Evolutionary conservation across 1,284 basidiomycete genomes (phyloP).

Genomic region (Melanopsichium pennsylvanicum): DNA sequence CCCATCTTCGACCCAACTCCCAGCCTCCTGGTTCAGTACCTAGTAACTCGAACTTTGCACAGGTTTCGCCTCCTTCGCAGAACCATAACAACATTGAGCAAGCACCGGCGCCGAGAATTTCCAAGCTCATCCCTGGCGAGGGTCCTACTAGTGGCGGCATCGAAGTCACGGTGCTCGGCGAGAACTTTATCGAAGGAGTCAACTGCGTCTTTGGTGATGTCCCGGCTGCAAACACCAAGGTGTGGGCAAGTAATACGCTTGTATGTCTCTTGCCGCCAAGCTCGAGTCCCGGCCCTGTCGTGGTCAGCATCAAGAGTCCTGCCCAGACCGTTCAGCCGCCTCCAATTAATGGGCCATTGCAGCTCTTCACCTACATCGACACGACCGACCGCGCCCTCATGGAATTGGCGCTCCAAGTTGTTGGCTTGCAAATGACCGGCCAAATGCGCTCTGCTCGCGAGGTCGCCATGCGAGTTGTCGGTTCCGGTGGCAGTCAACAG

Average conservation of each 20-base stretch:
- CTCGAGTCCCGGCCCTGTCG: conserved; percentile 82
- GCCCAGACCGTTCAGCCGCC: conserved; percentile 21
- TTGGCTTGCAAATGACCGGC: conserved; percentile 94
- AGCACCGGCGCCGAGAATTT: conserved; percentile 54
- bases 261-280: conserved; percentile 90
- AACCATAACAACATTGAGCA: conserved; percentile 49
- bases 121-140: conserved; percentile 75
- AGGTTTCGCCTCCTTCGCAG: conserved; percentile 24
- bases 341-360: conserved; percentile 68
- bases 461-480: conserved; percentile 73
- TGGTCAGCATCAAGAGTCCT: conserved; percentile 75
- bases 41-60: conserved; percentile 14
- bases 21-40: background rate
- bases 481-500: conserved; percentile 51
- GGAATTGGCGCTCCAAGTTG: conserved; percentile 92
- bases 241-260: conserved; percentile 92
- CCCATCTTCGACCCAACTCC: conserved; percentile 29
- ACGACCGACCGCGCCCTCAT: conserved; percentile 88
- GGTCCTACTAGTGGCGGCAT: conserved; percentile 85
- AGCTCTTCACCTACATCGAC: conserved; percentile 81
- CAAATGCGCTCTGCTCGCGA: conserved; percentile 90
- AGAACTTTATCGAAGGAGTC: conserved; percentile 72
- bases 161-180: conserved; percentile 90
- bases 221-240: conserved; percentile 80
- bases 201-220: conserved; percentile 87